phyloP scores from a whole-genome alignment of 1,139 yeast genomes.

The Hyphopichia fennica region DNA sequence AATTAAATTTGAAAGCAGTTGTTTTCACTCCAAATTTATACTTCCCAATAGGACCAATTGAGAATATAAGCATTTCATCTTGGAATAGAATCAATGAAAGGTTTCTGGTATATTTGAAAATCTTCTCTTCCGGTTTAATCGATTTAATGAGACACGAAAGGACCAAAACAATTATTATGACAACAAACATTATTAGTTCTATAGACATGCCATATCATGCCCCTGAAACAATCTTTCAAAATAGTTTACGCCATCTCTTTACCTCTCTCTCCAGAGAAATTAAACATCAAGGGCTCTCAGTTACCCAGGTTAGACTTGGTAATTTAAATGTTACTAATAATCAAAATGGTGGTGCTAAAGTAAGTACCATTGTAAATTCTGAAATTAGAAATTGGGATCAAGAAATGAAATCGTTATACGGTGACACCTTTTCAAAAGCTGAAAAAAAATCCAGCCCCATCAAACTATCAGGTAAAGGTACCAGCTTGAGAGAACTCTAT shows the following conservation, averaged over 20 bases:
- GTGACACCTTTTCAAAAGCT: conserved; percentile 31
- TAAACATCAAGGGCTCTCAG: conserved; percentile 39
- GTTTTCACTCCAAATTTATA: conserved; percentile 63
- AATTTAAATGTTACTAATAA: conserved; percentile 41
- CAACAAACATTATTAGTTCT: conserved; percentile 44
- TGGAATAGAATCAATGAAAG: conserved; percentile 57
- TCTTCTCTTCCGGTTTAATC: conserved; percentile 58
- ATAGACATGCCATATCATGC: conserved; percentile 50
- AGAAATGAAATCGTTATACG: conserved; percentile 38
- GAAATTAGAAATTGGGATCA: conserved; percentile 46
- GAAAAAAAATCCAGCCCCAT: conserved; percentile 37
- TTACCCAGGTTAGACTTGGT: conserved; percentile 49
- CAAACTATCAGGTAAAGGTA: conserved; percentile 35
- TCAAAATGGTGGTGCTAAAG: conserved; percentile 23
- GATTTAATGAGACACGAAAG: conserved; percentile 51
- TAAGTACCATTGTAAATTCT: conserved; percentile 33
- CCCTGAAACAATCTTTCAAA: conserved; percentile 46
- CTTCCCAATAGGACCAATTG: conserved; percentile 71
- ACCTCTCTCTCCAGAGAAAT: conserved; percentile 42
- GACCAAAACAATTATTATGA: conserved; percentile 44
- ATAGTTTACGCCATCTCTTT: conserved; percentile 35
- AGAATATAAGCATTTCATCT: conserved; percentile 49
- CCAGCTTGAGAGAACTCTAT: conserved; percentile 48
- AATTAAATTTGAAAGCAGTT: conserved; percentile 54
- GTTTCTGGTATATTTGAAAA: conserved; percentile 43